phyloP scores from a whole-genome alignment of 768 basidiomycete genomes.

The Lanmaoa rubissima region DNA sequence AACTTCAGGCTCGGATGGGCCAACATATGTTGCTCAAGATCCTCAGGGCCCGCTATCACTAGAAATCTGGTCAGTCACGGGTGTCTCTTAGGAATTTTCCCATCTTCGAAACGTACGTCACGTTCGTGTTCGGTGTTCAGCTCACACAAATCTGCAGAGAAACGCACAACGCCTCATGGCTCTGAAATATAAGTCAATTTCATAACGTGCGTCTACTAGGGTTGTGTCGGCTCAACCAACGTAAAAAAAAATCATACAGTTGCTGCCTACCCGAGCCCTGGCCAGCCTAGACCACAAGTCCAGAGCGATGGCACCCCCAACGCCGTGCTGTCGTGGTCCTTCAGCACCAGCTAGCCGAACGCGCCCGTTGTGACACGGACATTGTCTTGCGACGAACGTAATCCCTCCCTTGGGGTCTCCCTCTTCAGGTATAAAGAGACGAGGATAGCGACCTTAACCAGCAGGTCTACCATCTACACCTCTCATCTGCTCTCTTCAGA shows the following conservation, averaged over 20 bases:
- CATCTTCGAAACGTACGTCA: not conserved
- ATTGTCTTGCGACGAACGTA: not conserved
- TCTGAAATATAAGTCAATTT: no score
- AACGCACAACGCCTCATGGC: no score
- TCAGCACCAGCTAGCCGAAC: not conserved
- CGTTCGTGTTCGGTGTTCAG: no score
- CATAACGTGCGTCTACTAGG: not conserved
- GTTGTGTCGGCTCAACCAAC: not conserved
- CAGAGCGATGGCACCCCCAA: not conserved
- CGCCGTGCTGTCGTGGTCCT: not conserved
- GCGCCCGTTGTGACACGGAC: not conserved
- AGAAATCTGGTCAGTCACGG: no score
- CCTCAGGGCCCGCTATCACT: not conserved
- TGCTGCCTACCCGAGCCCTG: not conserved
- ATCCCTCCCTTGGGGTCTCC: not conserved
- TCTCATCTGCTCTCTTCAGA: not conserved
- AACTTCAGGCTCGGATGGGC: no score
- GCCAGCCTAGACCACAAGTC: not conserved
- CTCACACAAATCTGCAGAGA: not conserved
- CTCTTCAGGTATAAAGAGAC: slow-evolving; percentile 13
- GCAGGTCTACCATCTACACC: not conserved
- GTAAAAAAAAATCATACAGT: not conserved
- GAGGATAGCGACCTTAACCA: not conserved
- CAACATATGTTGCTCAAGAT: not conserved
- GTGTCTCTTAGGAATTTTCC: not conserved